Conservation (phyloP, 331 rosid species). For the Phaseolus coccineus region DNA sequence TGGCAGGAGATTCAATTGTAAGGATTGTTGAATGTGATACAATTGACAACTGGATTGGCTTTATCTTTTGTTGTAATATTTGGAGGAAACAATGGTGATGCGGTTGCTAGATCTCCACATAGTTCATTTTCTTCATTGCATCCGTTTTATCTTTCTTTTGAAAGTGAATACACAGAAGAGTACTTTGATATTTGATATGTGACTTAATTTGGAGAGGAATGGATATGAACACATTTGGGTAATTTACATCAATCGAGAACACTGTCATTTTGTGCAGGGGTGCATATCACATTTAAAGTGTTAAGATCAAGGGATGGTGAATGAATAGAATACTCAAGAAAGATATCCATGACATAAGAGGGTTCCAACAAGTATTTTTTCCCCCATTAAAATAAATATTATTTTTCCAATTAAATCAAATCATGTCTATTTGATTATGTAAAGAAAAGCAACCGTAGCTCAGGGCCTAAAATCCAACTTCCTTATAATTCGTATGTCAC, state of each 20-base stretch:
- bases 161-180: constrained; percentile 11
- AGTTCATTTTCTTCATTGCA: not conserved
- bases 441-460: not conserved
- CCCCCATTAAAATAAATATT: too few relatives aligned
- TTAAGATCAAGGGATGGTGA: not conserved
- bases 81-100: too few relatives aligned
- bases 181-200: not conserved
- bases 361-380: too few relatives aligned
- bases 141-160: not conserved
- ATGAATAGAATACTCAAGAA: not conserved
- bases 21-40: not conserved
- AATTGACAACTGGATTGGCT: too few relatives aligned
- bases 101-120: not conserved
- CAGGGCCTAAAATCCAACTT: too few relatives aligned
- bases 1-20: not conserved
- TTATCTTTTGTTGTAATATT: too few relatives aligned
- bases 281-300: constrained; percentile 33
- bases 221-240: not conserved
- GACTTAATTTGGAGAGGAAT: not conserved
- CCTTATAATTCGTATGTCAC: too few relatives aligned
- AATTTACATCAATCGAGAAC: not conserved
- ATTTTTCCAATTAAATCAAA: too few relatives aligned
- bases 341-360: not conserved
- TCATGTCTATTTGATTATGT: not conserved
- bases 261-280: constrained; percentile 20